Percentiles rank a stretch among this genome's conserved stretches.
Evolutionary conservation across 2,329 filamentous ascomycete genomes (phyloP).

Genomic region (Leptographium radiaticola): DNA sequence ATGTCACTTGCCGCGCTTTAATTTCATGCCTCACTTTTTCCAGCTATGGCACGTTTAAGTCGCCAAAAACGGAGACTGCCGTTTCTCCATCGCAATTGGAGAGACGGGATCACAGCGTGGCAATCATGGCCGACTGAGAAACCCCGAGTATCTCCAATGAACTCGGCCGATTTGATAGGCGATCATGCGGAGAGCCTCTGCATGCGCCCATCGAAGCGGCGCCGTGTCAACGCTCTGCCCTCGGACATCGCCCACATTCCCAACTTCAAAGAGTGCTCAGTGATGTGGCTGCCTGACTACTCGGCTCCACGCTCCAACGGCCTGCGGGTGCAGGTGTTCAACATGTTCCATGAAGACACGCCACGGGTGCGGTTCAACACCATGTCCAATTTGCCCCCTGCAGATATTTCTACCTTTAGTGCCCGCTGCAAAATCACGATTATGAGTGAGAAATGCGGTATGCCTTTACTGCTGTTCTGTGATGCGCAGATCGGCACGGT

Average conservation of each 20-base stretch:
- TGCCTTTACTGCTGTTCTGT: slow-evolving; percentile 33
- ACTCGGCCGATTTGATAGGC: not conserved
- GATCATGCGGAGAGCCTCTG: slow-evolving; percentile 21
- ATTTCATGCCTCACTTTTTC: not conserved
- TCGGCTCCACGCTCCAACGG: slow-evolving; percentile 14
- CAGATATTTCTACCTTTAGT: slow-evolving; percentile 22
- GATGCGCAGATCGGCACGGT: slow-evolving; percentile 42
- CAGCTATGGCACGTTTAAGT: not conserved
- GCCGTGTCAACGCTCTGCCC: slow-evolving; percentile 24
- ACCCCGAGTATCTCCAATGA: not conserved
- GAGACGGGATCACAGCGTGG: slow-evolving; percentile 30
- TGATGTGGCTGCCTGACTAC: slow-evolving; percentile 10
- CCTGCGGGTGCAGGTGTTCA: slow-evolving; percentile 40
- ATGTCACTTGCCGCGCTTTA: not conserved
- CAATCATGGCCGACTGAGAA: slow-evolving; percentile 19
- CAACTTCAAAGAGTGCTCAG: not conserved
- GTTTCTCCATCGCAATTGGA: slow-evolving; percentile 43
- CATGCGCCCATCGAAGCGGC: slow-evolving; percentile 33
- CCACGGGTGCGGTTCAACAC: slow-evolving; percentile 23
- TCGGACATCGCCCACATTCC: not conserved
- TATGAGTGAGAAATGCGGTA: slow-evolving; percentile 20
- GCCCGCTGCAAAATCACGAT: slow-evolving; percentile 31
- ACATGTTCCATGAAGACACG: slow-evolving; percentile 35
- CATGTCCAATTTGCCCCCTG: slow-evolving; percentile 21
- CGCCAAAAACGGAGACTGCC: slow-evolving; percentile 21